These are phyloP conservation scores for Leishmania aethiopica DNA, from an alignment of 208 protist genomes.

Conservation along the genomic window DNA sequence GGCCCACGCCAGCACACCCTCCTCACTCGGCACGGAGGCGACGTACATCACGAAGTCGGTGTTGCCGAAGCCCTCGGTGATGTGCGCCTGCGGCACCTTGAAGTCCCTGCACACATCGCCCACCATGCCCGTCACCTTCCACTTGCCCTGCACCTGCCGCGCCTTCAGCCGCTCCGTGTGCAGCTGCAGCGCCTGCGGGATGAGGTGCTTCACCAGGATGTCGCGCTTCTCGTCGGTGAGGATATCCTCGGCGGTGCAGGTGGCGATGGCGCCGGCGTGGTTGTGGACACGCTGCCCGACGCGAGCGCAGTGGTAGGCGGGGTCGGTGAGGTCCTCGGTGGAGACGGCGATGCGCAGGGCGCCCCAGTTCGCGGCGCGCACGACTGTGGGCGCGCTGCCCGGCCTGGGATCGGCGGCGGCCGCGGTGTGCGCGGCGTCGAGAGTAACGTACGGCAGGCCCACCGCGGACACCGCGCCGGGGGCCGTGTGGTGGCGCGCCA, in stretches of 20 bases:
- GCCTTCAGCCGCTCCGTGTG: conserved; percentile 62
- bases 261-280: conserved; percentile 19
- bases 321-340: conserved; percentile 34
- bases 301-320: conserved; percentile 41
- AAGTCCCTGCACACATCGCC: conserved; percentile 1
- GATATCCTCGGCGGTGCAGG: conserved; percentile 34
- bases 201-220: conserved; percentile 34
- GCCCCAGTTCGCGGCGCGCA: conserved; percentile 17
- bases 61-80: conserved; percentile 37
- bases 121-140: conserved; percentile 20
- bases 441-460: conserved; percentile 13
- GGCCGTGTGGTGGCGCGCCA: neutral
- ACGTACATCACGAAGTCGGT: conserved; percentile 79
- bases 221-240: conserved; percentile 41
- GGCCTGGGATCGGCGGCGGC: neutral
- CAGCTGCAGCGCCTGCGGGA: conserved; percentile 52
- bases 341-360: conserved; percentile 49
- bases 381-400: neutral
- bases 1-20: conserved; percentile 43
- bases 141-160: conserved; percentile 12
- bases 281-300: conserved; percentile 19
- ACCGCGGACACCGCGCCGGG: neutral
- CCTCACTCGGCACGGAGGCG: conserved; percentile 30
- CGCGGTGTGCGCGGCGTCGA: neutral
- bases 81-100: conserved; percentile 28